Evolutionary conservation across 75 land plant species (phyloP), one percentile per base, ranked within the genome.

Genomic region (Pseudotsuga menziesii): DNA sequence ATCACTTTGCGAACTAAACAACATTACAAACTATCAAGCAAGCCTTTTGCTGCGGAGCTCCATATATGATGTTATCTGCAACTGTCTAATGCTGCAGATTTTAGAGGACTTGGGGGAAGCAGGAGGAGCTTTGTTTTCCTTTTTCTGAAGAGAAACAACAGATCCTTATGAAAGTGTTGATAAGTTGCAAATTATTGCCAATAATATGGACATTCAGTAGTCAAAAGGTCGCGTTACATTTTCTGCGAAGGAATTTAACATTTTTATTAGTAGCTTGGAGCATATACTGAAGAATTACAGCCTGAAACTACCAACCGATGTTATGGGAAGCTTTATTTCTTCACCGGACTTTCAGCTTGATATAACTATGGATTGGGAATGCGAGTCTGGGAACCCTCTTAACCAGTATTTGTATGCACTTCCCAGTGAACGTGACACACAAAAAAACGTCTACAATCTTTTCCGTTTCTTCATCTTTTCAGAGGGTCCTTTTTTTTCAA

Each of bases 331-430:
- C 70, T 92, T 88, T 70, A 81, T 97, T 56, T 86, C 88, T 57
- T 85, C 91, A 25, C 93, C 99, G 7, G 76, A 73, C 36, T 94
- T 97, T 57, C 73, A 84, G 56, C 80, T 97, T 78, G 94, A 92
- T 67, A 92, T 97, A 32, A 79, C 78, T 16, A 97, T 97, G 99
- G 92, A 94, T 39, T 97, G 99, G 99, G 93, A 91, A 75, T 97
- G 99, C 81, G 96, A 90, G 23, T 93, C 98, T 63, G 98, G 98
- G 3, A 86, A 79, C 69, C 99, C 99, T 26, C 82, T 94, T 27
- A 88, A 92, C 85, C 99, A 97, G 80, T 97, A 97, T 86, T 71
- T 97, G 57, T 88, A 88, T 86, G 88, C 99, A 71, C 83, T n/a
- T n/a, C n/a, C n/a, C n/a, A n/a, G n/a, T n/a, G n/a, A n/a, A n/a